Base-by-base conservation (phyloP, 1,139 yeast species). In the Meyerozyma smithsonii region DNA sequence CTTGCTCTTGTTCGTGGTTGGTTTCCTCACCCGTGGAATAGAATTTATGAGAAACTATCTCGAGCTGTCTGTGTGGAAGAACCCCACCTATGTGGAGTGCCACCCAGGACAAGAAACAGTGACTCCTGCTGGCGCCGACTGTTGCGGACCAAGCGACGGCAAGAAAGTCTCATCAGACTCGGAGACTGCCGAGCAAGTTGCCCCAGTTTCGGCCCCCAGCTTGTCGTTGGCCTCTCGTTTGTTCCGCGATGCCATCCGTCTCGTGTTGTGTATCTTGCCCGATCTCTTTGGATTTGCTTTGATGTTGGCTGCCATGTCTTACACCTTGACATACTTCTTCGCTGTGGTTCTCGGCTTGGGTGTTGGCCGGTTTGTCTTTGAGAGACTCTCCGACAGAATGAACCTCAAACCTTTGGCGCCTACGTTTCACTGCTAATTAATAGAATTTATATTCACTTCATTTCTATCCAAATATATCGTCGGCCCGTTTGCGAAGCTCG, bases 281-380 rank as follows among this genome's bases (percentile, higher is more conserved):
- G 84, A 84, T 24, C 66, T 83, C 67, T 57, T 84, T 37, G 81
- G 84, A 8, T 84, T 80, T 55, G 79, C 81, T 32, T 61, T 84
- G 50, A 84, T 84, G 94, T 72, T 84, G 64, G 89, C 81, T 11
- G 84, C 84, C 8, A 84, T 84, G 94, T 69, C 84, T 25, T 83
- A 67, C 55, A 74, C 82, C 8, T 52, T 82, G 42, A 59, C 77
- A 1, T 84, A 84, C 51, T 81, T 84, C 58, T 84, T 84, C 59
- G 90, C 85, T 2, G 81, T 83, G 23, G 77, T 82, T 15, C 50
- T 79, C 17, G 94, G 94, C 6, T 63, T 83, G 41, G 74, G 88
- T 3, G 60, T 81, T 40, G 87, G 88, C 20, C 84, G 84, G 51
- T 78, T 83, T 39, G 69, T 75, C 51, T 81, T 81, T 58, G 83